phyloP scores from a whole-genome alignment of 257 asterid species.

The Ilex aquifolium region DNA sequence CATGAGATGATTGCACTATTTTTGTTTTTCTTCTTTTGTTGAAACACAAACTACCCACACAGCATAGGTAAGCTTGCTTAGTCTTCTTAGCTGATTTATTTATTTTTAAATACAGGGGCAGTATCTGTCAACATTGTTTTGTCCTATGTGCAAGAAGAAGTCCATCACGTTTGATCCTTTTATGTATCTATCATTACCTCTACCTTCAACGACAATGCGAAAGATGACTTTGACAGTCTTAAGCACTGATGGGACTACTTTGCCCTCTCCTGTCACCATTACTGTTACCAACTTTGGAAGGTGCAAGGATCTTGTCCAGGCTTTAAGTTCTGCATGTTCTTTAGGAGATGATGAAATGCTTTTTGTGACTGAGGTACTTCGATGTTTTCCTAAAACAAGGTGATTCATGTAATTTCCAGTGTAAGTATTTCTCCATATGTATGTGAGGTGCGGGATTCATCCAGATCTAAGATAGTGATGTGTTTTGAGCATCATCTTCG shows the following conservation, averaged over 20 bases:
- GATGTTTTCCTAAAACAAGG: too few species aligned
- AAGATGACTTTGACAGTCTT: slow-evolving; percentile 52
- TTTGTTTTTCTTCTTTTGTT: too few species aligned
- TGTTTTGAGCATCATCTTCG: too few species aligned
- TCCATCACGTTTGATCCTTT: slow-evolving; percentile 65
- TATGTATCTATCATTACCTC: slow-evolving; percentile 64
- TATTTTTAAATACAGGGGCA: slow-evolving; percentile 51
- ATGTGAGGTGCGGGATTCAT: too few species aligned
- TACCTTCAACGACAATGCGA: slow-evolving; percentile 47
- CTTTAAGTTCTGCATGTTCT: slow-evolving; percentile 39
- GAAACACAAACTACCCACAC: too few species aligned
- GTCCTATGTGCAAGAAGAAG: slow-evolving; percentile 54
- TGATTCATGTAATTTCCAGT: too few species aligned
- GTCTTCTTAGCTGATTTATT: neutral
- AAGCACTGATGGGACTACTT: slow-evolving; percentile 35
- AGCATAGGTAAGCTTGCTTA: too few species aligned
- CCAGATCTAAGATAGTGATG: too few species aligned
- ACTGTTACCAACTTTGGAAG: slow-evolving; percentile 50
- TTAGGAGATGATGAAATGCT: slow-evolving; percentile 51
- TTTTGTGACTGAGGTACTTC: slow-evolving; percentile 49
- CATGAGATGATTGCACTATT: too few species aligned
- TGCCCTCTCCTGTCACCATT: slow-evolving; percentile 47
- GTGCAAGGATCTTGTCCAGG: slow-evolving; percentile 46
- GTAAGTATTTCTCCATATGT: too few species aligned
- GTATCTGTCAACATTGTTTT: slow-evolving; percentile 59